phyloP scores from a whole-genome alignment of 1,284 basidiomycete species.

The Leccinum angustisporum region DNA sequence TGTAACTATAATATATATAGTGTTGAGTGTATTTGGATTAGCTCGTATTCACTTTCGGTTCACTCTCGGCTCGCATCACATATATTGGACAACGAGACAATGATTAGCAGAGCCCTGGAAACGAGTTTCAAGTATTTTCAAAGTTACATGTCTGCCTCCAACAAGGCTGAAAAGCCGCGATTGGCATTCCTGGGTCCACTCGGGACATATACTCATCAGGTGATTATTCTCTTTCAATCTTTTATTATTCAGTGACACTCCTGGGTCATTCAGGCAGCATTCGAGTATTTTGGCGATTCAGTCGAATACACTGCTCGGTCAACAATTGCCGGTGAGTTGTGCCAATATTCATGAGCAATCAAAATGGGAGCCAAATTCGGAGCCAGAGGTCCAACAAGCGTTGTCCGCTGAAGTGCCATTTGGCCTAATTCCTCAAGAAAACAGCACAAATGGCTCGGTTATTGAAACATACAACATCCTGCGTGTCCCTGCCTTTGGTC shows the following conservation, averaged over 20 bases:
- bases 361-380: constrained; percentile 5
- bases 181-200: constrained; percentile 64
- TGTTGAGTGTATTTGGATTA: neutral
- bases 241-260: constrained; percentile 2
- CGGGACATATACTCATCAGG: constrained; percentile 80
- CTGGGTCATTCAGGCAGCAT: constrained; percentile 50
- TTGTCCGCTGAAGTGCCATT: constrained; percentile 44
- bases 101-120: constrained; percentile 9
- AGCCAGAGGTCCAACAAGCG: constrained; percentile 54
- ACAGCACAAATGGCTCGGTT: constrained; percentile 71
- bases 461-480: constrained; percentile 70
- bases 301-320: constrained; percentile 51
- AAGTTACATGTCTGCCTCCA: constrained; percentile 9
- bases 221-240: constrained; percentile 25
- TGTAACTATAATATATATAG: neutral
- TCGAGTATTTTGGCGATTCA: constrained; percentile 51
- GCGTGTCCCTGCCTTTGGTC: constrained; percentile 42
- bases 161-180: constrained; percentile 15
- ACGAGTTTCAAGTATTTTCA: constrained; percentile 7
- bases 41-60: neutral
- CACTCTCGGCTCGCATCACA: neutral
- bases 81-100: constrained; percentile 1
- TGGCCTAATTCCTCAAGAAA: constrained; percentile 74
- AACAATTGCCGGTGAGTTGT: constrained; percentile 53
- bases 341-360: neutral